Percentiles rank a stretch among this genome's conserved stretches.
phyloP scores from a whole-genome alignment of 768 basidiomycete genomes.

The Lentinula detonsa region DNA sequence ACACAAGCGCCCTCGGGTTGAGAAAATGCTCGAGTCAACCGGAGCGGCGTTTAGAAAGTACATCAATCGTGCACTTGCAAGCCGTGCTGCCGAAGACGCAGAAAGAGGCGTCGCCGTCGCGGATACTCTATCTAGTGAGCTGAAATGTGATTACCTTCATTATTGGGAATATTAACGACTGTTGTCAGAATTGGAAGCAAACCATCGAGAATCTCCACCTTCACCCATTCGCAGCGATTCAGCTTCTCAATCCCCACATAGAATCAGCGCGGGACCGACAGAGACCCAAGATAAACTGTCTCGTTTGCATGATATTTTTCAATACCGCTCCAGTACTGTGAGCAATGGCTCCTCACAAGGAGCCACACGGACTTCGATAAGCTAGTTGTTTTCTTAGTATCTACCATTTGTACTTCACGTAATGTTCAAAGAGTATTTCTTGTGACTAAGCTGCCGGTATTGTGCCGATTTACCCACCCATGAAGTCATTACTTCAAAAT shows the following conservation, averaged over 20 bases:
- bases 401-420: background rate
- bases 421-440: no score
- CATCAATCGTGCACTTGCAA: conserved; percentile 82
- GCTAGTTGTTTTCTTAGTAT: conserved; percentile 10
- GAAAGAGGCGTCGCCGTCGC: conserved; percentile 77
- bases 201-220: conserved; percentile 33
- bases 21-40: conserved; percentile 84
- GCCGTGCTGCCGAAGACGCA: conserved; percentile 81
- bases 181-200: conserved; percentile 56
- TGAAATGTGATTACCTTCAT: background rate
- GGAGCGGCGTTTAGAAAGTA: conserved; percentile 90
- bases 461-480: background rate
- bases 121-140: conserved; percentile 76
- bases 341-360: conserved; percentile 40
- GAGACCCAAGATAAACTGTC: conserved; percentile 62
- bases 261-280: conserved; percentile 26
- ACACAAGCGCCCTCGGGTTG: conserved; percentile 74
- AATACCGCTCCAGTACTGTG: conserved; percentile 67
- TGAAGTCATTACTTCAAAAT: background rate
- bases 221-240: conserved; percentile 16
- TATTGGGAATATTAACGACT: conserved; percentile 6
- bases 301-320: conserved; percentile 74
- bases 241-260: conserved; percentile 24
- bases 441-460: no score
- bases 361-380: conserved; percentile 24